Evolutionary conservation across 257 asterid species (phyloP).

Genomic region (Plantago elongata): DNA sequence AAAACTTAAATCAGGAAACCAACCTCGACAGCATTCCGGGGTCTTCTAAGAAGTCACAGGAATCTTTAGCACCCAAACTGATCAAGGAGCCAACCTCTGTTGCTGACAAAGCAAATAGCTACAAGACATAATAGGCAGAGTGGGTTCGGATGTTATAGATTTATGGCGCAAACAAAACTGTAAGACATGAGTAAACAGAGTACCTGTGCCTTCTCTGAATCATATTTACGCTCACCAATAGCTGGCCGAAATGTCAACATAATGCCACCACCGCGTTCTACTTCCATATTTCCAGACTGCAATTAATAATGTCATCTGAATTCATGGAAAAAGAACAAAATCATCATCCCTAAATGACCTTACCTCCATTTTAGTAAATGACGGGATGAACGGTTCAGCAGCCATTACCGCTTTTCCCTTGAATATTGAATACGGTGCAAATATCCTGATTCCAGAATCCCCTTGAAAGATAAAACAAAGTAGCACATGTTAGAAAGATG

Average conservation of each 20-base stretch:
- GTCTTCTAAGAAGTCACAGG: slow-evolving; percentile 91
- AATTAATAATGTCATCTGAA: not conserved
- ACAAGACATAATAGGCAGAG: slow-evolving; percentile 21
- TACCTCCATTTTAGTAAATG: slow-evolving; percentile 61
- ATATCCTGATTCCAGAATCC: slow-evolving; percentile 34
- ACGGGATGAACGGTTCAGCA: slow-evolving; percentile 62
- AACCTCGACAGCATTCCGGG: slow-evolving; percentile 89
- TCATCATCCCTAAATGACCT: slow-evolving; percentile 2
- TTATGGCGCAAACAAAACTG: not conserved
- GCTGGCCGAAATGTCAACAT: slow-evolving; percentile 79
- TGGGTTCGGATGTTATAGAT: slow-evolving; percentile 9
- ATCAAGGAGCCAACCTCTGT: slow-evolving; percentile 90
- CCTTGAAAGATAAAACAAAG: slow-evolving; percentile 18
- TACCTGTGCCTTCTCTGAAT: slow-evolving; percentile 91
- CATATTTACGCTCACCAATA: slow-evolving; percentile 83
- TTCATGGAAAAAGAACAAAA: too few relatives aligned
- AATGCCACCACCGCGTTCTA: slow-evolving; percentile 69
- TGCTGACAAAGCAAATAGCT: slow-evolving; percentile 83
- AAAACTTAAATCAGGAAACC: slow-evolving; percentile 15
- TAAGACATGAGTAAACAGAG: not conserved
- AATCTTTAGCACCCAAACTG: slow-evolving; percentile 61
- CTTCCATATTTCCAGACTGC: slow-evolving; percentile 63
- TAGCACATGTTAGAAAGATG: slow-evolving; percentile 15
- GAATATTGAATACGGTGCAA: slow-evolving; percentile 71
- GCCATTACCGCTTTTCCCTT: slow-evolving; percentile 90